Evolutionary conservation across 2,329 filamentous ascomycete genomes (phyloP), one percentile per base, ranked within the genome.

Genomic region (Huntiella abstrusa): DNA sequence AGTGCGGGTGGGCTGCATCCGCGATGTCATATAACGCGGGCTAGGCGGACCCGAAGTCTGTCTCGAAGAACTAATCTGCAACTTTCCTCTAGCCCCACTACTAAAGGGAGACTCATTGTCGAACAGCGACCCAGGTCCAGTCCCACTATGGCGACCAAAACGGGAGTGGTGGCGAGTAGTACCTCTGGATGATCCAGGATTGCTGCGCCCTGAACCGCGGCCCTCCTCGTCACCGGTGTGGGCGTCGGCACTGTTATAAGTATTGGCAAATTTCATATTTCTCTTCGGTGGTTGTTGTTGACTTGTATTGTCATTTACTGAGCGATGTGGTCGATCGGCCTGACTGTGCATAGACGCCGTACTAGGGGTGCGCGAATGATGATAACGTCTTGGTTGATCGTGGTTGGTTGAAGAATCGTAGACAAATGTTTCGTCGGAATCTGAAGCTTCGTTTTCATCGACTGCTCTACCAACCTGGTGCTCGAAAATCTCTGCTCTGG

Each of bases 391-490:
- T n/a, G 73, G 73, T 43, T 58, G 62, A 53, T 81, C 77, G 44
- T 84, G 83, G 7, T 88, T 91, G 57, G 98, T 98, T n/a, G 40
- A 41, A 19, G 91, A 96, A 61, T 98, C 91, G 63, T 98, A 98
- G 12, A 98, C 91, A 61, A 96, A 98, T 0, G 91, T 96, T 62
- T 96, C 91, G 56, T 95, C 91, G 1, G 88, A 96, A 60, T 98
- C 91, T 5, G 88, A 95, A 10, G 88, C 93, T 60, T 95, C 83
- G 39, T 85, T 86, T 60, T 96, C 87, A 59, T 96, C 88, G 45
- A 98, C 86, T 6, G 88, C 88, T 59, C 80, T 95, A 43, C 88
- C 88, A 54, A 98, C 86, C 58, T 93, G 93, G 54, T 87, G 86
- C 65, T 96, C 91, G 59, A 98, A 98, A 44, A 96, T 86, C 62